A percentile compares a stretch with the other conserved stretches of the same genome.
phyloP scores from a whole-genome alignment of 352 stramenopile genomes.

The Elongisporangium anandrum region DNA sequence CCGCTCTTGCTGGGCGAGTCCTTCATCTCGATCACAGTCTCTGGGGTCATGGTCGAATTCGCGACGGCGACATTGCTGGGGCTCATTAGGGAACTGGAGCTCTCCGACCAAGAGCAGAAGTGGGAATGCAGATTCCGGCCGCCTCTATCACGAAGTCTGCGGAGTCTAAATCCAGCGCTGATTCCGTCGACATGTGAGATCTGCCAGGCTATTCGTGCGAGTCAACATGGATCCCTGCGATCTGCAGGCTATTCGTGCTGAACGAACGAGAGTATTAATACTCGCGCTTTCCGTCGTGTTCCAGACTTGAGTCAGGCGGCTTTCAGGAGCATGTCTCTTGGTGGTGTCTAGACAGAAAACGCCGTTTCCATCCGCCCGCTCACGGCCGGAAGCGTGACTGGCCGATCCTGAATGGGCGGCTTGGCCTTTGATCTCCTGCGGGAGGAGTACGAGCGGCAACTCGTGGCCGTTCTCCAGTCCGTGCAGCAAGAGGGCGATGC shows the following conservation, averaged over 20 bases:
- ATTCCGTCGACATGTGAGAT: neutral
- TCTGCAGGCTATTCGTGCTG: too few relatives aligned
- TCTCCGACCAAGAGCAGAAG: neutral
- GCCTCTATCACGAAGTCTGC: neutral
- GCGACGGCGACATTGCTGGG: neutral
- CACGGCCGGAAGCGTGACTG: neutral
- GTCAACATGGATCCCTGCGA: too few relatives aligned
- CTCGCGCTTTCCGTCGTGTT: too few relatives aligned
- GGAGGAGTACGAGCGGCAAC: conserved; percentile 31
- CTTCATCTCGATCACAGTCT: neutral
- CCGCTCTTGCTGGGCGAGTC: neutral
- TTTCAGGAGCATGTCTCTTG: too few relatives aligned
- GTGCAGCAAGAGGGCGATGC: conserved; percentile 10
- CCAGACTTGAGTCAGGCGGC: too few relatives aligned
- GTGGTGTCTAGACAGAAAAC: too few relatives aligned
- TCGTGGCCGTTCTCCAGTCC: conserved; percentile 34
- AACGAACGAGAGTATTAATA: too few relatives aligned
- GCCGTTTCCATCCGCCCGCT: neutral
- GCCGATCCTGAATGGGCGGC: neutral
- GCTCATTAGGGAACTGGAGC: neutral
- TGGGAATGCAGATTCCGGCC: neutral
- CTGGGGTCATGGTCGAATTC: neutral
- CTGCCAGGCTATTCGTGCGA: neutral
- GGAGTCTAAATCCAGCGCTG: neutral
- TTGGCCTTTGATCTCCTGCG: conserved; percentile 13